A percentile compares a stretch with the other conserved stretches of the same genome.
These are phyloP conservation scores for Penicillium sp. DNA, from an alignment of 2,329 filamentous ascomycete genomes.

Conservation along the genomic window DNA sequence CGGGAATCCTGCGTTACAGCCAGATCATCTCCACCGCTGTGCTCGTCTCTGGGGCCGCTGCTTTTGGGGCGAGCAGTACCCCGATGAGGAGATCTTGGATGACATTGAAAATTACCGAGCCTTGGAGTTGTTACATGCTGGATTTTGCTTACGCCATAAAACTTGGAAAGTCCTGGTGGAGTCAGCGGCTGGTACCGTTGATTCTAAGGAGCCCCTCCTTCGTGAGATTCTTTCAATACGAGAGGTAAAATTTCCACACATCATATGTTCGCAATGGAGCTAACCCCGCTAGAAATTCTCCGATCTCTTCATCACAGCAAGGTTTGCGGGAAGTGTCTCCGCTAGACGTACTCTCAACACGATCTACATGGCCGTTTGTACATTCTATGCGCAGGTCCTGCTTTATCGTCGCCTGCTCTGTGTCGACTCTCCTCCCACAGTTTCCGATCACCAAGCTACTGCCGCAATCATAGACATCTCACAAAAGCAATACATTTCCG, in stretches of 20 bases:
- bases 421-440: constrained; percentile 15
- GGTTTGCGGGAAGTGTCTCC: constrained; percentile 30
- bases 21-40: constrained; percentile 35
- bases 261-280: neutral
- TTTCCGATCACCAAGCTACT: constrained; percentile 31
- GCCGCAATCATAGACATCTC: constrained; percentile 34
- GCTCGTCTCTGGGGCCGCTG: constrained; percentile 39
- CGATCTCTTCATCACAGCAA: constrained; percentile 39
- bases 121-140: constrained; percentile 34
- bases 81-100: constrained; percentile 39
- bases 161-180: constrained; percentile 33
- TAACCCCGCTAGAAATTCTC: constrained; percentile 32
- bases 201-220: constrained; percentile 23
- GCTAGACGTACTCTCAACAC: constrained; percentile 37
- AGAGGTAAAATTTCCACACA: constrained; percentile 21
- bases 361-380: constrained; percentile 36
- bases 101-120: constrained; percentile 42
- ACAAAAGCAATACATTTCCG: constrained; percentile 33
- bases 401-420: constrained; percentile 35
- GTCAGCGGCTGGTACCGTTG: constrained; percentile 11
- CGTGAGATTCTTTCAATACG: constrained; percentile 28
- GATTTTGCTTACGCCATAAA: constrained; percentile 30
- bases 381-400: constrained; percentile 37
- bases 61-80: constrained; percentile 40
- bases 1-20: constrained; percentile 33